Percentiles rank a stretch among this genome's conserved stretches.
These are phyloP conservation scores for Rhodomyrtus tomentosa DNA, from an alignment of 345 rosid genomes.

Conservation along the genomic window DNA sequence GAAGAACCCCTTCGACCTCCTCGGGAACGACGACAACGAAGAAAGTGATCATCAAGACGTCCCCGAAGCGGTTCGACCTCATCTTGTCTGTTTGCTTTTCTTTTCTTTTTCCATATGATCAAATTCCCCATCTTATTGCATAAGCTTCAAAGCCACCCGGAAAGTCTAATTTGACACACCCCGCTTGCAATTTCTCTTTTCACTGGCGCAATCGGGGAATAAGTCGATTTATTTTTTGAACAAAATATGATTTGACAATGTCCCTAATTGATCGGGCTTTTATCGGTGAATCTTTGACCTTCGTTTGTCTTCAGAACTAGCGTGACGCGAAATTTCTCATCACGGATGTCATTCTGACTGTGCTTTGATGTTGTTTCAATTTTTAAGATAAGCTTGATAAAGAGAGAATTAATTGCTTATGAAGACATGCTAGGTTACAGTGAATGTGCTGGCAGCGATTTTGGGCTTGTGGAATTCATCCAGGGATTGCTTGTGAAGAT, in stretches of 20 bases:
- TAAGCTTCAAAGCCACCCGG: constrained; percentile 1
- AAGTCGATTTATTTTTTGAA: background rate
- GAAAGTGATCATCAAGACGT: constrained; percentile 19
- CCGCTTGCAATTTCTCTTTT: background rate
- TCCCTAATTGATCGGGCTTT: background rate
- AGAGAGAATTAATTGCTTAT: background rate
- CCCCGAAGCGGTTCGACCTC: constrained; percentile 20
- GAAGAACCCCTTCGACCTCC: constrained; percentile 69
- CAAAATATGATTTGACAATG: background rate
- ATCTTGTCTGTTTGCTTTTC: background rate
- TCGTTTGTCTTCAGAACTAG: background rate
- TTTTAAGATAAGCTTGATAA: background rate
- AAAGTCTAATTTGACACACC: background rate
- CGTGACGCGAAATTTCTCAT: background rate
- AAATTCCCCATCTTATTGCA: background rate
- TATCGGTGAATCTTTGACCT: background rate
- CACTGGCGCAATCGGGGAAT: background rate
- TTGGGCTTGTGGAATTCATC: background rate
- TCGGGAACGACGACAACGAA: constrained; percentile 37
- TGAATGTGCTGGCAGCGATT: background rate
- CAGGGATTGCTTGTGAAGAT: background rate
- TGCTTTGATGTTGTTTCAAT: background rate
- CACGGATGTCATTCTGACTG: background rate
- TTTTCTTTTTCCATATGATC: background rate
- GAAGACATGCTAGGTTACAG: background rate